Evolutionary conservation across 352 stramenopile genomes (phyloP).

Genomic region (Phytophthora fragariae): DNA sequence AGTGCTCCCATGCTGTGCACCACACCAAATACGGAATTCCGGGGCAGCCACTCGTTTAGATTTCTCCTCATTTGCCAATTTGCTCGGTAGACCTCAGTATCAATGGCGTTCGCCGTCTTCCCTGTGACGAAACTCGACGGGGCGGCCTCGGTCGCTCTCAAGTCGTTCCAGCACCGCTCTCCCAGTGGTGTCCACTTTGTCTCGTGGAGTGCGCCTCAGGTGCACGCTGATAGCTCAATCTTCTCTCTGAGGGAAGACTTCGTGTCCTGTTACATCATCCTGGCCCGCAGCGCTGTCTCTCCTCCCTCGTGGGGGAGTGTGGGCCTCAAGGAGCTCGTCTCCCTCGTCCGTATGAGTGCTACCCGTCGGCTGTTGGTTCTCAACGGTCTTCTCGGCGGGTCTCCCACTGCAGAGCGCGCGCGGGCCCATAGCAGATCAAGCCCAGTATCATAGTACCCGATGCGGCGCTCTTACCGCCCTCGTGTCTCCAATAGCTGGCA

Average conservation of each 20-base stretch:
- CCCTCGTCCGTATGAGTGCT: conserved; percentile 61
- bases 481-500: conserved; percentile 86
- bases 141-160: conserved; percentile 3
- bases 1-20: too few species aligned
- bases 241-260: conserved; percentile 78
- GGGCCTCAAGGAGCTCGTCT: conserved; percentile 51
- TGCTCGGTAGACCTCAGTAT: background rate
- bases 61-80: background rate
- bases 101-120: conserved; percentile 28
- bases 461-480: conserved; percentile 64
- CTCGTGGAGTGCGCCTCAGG: conserved; percentile 74
- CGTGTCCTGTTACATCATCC: background rate
- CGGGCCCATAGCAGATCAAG: conserved; percentile 60
- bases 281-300: conserved; percentile 50
- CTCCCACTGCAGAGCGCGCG: conserved; percentile 58
- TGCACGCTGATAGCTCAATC: conserved; percentile 74
- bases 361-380: conserved; percentile 81
- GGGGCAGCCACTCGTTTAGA: too few species aligned
- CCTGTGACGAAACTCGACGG: conserved; percentile 50
- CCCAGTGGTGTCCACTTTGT: conserved; percentile 36
- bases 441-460: conserved; percentile 87
- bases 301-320: conserved; percentile 35
- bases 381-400: conserved; percentile 65
- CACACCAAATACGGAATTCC: too few species aligned
- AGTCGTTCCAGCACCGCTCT: conserved; percentile 64